Conservation (phyloP, 768 basidiomycete genomes). For the Kwoniella dejecticola region DNA sequence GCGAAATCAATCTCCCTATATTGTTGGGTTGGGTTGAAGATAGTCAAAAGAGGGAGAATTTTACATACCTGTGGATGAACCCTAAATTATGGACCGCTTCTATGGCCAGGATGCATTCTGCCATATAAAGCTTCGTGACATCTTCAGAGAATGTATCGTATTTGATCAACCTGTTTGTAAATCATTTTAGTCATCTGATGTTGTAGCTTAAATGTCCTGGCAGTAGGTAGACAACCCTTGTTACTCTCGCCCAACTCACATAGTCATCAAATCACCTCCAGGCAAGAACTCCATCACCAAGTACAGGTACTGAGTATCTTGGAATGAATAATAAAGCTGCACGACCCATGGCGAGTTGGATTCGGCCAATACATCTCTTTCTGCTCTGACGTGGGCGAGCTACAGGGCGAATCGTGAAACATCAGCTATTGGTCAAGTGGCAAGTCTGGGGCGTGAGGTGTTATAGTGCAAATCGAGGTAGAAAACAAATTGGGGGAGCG, state of each 20-base stretch:
- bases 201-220: no score
- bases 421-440: neutral
- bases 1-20: no score
- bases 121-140: conserved; percentile 96
- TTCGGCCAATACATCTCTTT: conserved; percentile 94
- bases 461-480: neutral
- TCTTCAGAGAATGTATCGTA: conserved; percentile 99
- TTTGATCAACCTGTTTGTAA: conserved; percentile 71
- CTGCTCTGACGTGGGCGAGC: conserved; percentile 97
- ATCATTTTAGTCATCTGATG: no score
- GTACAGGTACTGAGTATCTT: conserved; percentile 87
- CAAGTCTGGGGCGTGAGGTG: no score
- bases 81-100: conserved; percentile 96
- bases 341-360: conserved; percentile 96
- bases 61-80: conserved; percentile 92
- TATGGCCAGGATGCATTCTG: conserved; percentile 96
- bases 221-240: neutral
- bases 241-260: conserved; percentile 58
- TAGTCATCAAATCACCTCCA: conserved; percentile 98
- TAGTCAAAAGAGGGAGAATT: no score
- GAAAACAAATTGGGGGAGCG: neutral
- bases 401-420: conserved; percentile 56
- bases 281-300: conserved; percentile 99
- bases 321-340: conserved; percentile 97
- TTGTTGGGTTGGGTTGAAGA: no score